Percentiles rank a stretch among this genome's conserved stretches.
Evolutionary conservation across 2,329 filamentous ascomycete species (phyloP).

Genomic region (Colletotrichum euphorbiae): DNA sequence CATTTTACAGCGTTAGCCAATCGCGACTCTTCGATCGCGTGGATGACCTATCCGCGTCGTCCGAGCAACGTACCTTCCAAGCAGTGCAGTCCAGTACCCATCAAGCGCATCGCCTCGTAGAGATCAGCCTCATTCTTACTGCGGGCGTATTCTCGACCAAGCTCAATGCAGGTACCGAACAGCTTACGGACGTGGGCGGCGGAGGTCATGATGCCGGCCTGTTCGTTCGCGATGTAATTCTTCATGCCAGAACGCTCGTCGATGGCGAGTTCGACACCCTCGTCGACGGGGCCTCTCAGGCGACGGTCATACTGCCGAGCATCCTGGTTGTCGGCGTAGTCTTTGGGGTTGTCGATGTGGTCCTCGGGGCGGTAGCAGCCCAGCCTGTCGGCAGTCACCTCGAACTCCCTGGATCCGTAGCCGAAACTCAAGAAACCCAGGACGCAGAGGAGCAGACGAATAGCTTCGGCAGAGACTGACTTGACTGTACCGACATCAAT

Average conservation of each 20-base stretch:
- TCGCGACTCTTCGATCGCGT: not conserved
- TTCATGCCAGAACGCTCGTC: conserved; percentile 82
- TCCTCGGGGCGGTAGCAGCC: conserved; percentile 86
- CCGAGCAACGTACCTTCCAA: conserved; percentile 70
- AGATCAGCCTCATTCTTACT: conserved; percentile 79
- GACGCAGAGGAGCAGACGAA: conserved; percentile 88
- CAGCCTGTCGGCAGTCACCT: conserved; percentile 82
- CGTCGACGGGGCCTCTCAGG: conserved; percentile 85
- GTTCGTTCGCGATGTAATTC: conserved; percentile 93
- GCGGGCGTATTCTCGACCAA: conserved; percentile 79
- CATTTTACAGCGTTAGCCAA: conserved; percentile 11
- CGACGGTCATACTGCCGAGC: conserved; percentile 84
- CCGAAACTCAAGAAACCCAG: conserved; percentile 91
- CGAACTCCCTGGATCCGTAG: conserved; percentile 85
- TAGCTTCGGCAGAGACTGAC: conserved; percentile 88
- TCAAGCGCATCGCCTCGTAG: conserved; percentile 85
- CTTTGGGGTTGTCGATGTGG: conserved; percentile 83
- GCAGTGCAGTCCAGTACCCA: conserved; percentile 91
- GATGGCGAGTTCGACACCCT: conserved; percentile 80
- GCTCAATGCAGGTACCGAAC: conserved; percentile 79
- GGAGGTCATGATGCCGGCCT: conserved; percentile 82
- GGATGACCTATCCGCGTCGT: not conserved
- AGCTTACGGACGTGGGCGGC: conserved; percentile 80
- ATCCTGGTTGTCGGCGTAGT: conserved; percentile 87
- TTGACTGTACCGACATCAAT: conserved; percentile 95